A percentile compares a stretch with the other conserved stretches of the same genome.
Conservation (phyloP, 441 rosid species). For the Populus hybrid region DNA sequence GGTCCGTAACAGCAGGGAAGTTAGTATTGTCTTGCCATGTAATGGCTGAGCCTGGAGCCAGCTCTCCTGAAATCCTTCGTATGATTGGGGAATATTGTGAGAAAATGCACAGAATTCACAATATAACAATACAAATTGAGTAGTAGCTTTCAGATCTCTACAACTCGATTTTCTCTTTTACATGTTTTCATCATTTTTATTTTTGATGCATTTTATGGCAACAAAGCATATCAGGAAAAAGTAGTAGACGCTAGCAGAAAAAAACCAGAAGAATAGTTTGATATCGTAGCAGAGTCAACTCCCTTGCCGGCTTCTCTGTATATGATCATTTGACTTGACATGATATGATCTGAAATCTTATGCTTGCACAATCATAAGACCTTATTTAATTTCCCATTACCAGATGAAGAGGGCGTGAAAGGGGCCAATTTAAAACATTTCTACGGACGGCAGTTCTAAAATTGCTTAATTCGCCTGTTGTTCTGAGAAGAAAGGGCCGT, state of each 20-base stretch:
- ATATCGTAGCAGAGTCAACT: neutral
- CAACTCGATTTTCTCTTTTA: neutral
- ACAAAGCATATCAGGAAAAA: neutral
- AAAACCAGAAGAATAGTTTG: conserved; percentile 8
- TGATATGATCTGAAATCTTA: neutral
- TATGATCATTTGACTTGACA: neutral
- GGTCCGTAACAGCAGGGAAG: conserved; percentile 68
- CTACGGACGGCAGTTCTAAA: too few relatives aligned
- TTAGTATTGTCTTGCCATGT: conserved; percentile 63
- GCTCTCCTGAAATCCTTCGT: conserved; percentile 39
- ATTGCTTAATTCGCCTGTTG: too few relatives aligned
- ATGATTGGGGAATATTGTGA: conserved; percentile 53
- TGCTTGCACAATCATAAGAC: neutral
- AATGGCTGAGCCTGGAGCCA: conserved; percentile 43
- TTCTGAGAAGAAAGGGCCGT: too few relatives aligned
- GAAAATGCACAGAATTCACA: conserved; percentile 44
- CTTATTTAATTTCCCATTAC: too few relatives aligned
- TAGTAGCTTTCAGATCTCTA: conserved; percentile 8
- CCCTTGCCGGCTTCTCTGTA: neutral
- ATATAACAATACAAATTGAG: conserved; percentile 73
- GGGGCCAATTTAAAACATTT: too few relatives aligned
- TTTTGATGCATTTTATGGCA: neutral
- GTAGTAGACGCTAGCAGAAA: neutral
- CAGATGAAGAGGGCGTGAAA: too few relatives aligned
- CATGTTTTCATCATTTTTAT: neutral